phyloP scores from a whole-genome alignment of 1,284 basidiomycete genomes.

The Takashimella tepidaria region DNA sequence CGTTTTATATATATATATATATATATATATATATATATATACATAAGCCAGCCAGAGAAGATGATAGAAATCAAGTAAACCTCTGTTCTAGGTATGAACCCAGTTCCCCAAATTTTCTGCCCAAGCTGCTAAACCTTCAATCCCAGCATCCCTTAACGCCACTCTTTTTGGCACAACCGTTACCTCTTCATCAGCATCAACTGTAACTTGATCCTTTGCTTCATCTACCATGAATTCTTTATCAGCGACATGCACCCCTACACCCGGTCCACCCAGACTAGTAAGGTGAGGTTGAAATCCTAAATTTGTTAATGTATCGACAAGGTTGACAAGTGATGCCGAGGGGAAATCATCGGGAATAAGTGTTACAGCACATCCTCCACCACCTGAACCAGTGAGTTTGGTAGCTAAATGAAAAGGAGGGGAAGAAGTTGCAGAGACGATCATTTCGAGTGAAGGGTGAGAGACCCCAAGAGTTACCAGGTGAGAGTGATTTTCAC shows the following conservation, averaged over 20 bases:
- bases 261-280: constrained; percentile 84
- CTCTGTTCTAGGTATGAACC: not conserved
- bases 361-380: constrained; percentile 93
- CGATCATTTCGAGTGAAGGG: constrained; percentile 76
- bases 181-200: not conserved
- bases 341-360: constrained; percentile 79
- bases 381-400: constrained; percentile 97
- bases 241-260: constrained; percentile 65
- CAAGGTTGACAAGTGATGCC: constrained; percentile 56
- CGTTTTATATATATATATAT: too few relatives aligned
- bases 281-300: constrained; percentile 85
- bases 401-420: constrained; percentile 83
- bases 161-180: not conserved
- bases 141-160: not conserved
- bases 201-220: not conserved
- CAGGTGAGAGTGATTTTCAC: constrained; percentile 83
- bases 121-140: not conserved
- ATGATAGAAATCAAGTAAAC: too few relatives aligned
- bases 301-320: constrained; percentile 57
- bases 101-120: not conserved
- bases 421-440: constrained; percentile 58
- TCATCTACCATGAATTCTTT: not conserved
- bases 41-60: too few relatives aligned
- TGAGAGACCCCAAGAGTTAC: constrained; percentile 91
- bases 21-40: too few relatives aligned